Base-by-base conservation (phyloP, 495 filamentous ascomycete genomes). In the Talaromyces trachyspermus region DNA sequence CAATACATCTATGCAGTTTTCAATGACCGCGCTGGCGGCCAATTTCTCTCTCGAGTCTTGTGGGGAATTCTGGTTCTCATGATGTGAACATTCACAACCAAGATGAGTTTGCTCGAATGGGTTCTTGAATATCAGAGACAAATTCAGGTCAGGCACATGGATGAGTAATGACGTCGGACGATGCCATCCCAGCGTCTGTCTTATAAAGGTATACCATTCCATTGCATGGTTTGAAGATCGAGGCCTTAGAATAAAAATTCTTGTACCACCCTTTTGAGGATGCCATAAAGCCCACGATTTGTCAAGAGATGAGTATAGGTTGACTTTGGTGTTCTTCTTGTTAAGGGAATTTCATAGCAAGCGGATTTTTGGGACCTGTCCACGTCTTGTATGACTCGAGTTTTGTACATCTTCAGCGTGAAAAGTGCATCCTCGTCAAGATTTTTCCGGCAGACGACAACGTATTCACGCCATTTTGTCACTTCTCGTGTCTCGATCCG, bases 181-280 rank as follows among this genome's bases (percentile, higher is more conserved):
- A 18, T 68, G 67, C 69, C 76, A 81, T 18, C 84, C 84, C 9
- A 86, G 63, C 2, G 72, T 66, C 27, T 78, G 73, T 8, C 74
- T 69, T 11, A 88, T 63, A 49, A 88, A 88, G 0, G 84, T 86
- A 53, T 84, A 87, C 84, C 84, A 88, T 54, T 88, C 84, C 22
- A 83, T 75, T 17, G 80, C 74, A 49, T 77, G 78, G 4, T 80
- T 80, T 7, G 74, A 68, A 32, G 83, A 85, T 15, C 79, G 74
- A 4, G 84, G 74, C 14, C 80, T 77, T 54, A 88, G 64, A 29
- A 86, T 83, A 53, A 78, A 85, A 36, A 88, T 84, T 45, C 66
- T 72, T 7, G 78, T 83, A 12, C 81, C 80, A 11, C 50, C 59
- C 44, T 70, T 77, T 50, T 60, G 65, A 15, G 77, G 74, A 23